phyloP scores from a whole-genome alignment of 129 eudicot genomes.

The Artemisia argyi region DNA sequence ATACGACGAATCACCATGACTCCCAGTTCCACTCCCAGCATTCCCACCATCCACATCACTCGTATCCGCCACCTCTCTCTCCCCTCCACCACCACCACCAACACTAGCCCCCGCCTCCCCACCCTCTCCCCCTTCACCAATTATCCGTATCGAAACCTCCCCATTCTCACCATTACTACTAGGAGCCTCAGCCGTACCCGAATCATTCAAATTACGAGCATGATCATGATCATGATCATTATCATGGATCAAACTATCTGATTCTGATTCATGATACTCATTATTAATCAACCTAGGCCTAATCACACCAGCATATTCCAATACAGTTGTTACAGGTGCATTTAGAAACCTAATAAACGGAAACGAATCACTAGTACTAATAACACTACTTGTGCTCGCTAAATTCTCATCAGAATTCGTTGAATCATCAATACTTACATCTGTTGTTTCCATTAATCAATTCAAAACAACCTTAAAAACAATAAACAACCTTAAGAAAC shows the following conservation, averaged over 20 bases:
- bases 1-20: slow-evolving; percentile 38
- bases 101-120: slow-evolving; percentile 26
- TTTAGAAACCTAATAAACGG: slow-evolving; percentile 49
- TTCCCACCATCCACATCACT: slow-evolving; percentile 33
- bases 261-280: slow-evolving; percentile 41
- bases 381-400: not conserved
- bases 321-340: slow-evolving; percentile 58
- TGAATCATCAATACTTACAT: slow-evolving; percentile 20
- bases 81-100: slow-evolving; percentile 14
- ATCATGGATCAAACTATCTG: slow-evolving; percentile 19
- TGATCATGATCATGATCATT: not conserved
- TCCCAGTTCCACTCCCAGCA: slow-evolving; percentile 37
- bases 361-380: slow-evolving; percentile 23
- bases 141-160: slow-evolving; percentile 77
- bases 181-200: slow-evolving; percentile 10
- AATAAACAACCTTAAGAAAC: too few species aligned
- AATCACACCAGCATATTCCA: slow-evolving; percentile 54
- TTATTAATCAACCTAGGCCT: slow-evolving; percentile 36
- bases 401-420: not conserved
- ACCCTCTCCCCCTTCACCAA: slow-evolving; percentile 39
- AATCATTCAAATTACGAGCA: slow-evolving; percentile 21
- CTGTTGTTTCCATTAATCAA: slow-evolving; percentile 32
- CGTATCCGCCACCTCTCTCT: slow-evolving; percentile 33
- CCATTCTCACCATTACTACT: slow-evolving; percentile 38
- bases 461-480: not conserved